Base-by-base conservation (phyloP, 768 basidiomycete genomes). In the Phanerochaete sordida region DNA sequence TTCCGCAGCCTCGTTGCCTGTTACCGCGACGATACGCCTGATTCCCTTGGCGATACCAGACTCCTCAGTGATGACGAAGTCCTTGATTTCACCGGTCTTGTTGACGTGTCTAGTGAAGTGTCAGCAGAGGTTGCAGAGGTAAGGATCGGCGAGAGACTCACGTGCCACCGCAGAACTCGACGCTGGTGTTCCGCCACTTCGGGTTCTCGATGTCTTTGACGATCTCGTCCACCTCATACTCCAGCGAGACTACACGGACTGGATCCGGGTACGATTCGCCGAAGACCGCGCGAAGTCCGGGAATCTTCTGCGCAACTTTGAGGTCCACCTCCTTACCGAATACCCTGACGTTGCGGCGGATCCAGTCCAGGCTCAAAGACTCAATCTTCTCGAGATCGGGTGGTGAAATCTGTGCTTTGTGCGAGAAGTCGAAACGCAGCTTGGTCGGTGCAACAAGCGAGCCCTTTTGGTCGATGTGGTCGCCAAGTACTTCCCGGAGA, bases 161-260 rank as follows among this genome's bases (percentile, higher is more conserved):
- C 85, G 97, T 99, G 73, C 97, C 97, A 74, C 97, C 97, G 72
- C 97, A 99, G 71, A 99, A 96, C 75, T 99, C 97, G 63, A 97
- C 84, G 72, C 91, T 95, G 12, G 96, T 97, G 28, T 75, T 76
- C 49, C 91, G 78, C 97, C 97, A 99, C 74, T 89, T 93, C 3
- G 89, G 86, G 73, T 94, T 95, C 67, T 88, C 84, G 45, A 96
- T 81, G 64, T 99, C 93, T 67, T 83, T 80, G 21, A 84, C 75
- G 57, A 99, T 94, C 65, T 95, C 91, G 53, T 95, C 89, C 19
- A 96, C 82, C 62, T 87, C 85, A 69, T 83, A 93, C 72, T 93
- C 96, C 23, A 99, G 79, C 2, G 93, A 85, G 15, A 99, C 97
- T 1, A 98, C 93, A 30, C 96, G 83, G 21, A 99, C 97, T 2